Base-by-base conservation (phyloP, 129 eudicot species). In the Chrysanthemum seticuspe region DNA sequence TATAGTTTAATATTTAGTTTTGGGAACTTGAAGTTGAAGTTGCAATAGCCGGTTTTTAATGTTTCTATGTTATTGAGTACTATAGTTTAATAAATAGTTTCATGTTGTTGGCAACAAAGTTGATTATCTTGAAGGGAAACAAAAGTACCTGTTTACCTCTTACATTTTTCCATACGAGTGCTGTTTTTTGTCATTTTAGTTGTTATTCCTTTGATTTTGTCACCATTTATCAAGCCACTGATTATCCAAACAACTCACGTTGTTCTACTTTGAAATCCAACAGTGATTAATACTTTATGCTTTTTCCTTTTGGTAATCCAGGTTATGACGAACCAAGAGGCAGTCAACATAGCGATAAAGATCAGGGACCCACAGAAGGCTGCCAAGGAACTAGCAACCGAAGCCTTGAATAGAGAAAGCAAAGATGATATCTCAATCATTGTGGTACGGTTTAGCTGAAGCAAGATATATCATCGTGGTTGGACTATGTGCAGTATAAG, bases 321-420 rank as follows among this genome's bases (percentile, higher is more conserved):
- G 98, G 98, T 89, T 29, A 88, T 93, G 96, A 53, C 90, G 5
- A 93, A 93, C 73, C 89, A 89, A 84, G 98, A 93, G 44, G 95
- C 92, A 47, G 84, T 84, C 45, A 92, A 93, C 74, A 82, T 85
- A 23, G 91, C 84, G 0, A 75, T 72, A 65, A 88, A 87, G 82
- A 80, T 84, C 60, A 81, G 71, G 78, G 91, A 93, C 65, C 90
- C 98, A 40, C 88, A 80, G 83, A 85, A 85, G 55, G 98, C 97
- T 50, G 95, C 98, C 14, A 90, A 89, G 68, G 87, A 82, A 72
- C 73, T 93, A 54, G 87, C 78, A 9, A 67, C 66, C 0, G 98
- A 93, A 79, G 95, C 98, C 2, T 79, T 89, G 86, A 58, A 80
- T 66, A 80, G 86, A 74, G 86, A 86, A 66, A 93, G 97, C 75